Percentiles rank a stretch among this genome's conserved stretches.
These are phyloP conservation scores for Candida krabiensis DNA, from an alignment of 805 yeast species.

Conservation along the genomic window DNA sequence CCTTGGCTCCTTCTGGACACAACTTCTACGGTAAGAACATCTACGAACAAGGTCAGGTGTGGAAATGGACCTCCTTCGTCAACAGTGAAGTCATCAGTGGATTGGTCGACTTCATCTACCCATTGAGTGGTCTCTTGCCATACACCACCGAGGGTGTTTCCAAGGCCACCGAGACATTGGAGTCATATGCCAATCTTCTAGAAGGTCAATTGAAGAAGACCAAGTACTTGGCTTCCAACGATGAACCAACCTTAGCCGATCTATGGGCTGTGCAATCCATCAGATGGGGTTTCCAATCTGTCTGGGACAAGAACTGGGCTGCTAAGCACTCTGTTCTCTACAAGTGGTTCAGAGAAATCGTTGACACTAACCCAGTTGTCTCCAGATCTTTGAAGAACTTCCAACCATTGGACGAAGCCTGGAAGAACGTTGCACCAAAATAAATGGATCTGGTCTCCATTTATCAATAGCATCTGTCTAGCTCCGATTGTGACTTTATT, in stretches of 20 bases:
- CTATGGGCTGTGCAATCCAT: constrained; percentile 35
- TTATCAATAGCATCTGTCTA: too few relatives aligned
- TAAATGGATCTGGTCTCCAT: too few relatives aligned
- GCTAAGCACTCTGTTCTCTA: constrained; percentile 41
- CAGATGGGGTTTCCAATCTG: constrained; percentile 41
- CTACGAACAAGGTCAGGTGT: constrained; percentile 58
- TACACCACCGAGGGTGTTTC: constrained; percentile 58
- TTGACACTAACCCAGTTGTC: constrained; percentile 19
- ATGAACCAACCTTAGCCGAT: constrained; percentile 31
- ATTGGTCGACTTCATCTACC: constrained; percentile 50
- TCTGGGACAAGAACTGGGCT: constrained; percentile 48
- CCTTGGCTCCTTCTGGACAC: constrained; percentile 34
- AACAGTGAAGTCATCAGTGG: constrained; percentile 60
- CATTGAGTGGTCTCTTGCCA: constrained; percentile 59
- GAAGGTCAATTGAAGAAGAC: constrained; percentile 36
- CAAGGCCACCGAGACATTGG: constrained; percentile 10
- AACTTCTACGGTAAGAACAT: constrained; percentile 58
- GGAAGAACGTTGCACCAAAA: constrained; percentile 11
- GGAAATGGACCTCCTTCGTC: constrained; percentile 75
- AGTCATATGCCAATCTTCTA: constrained; percentile 14
- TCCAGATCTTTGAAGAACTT: constrained; percentile 18
- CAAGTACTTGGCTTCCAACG: constrained; percentile 37
- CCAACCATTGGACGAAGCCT: constrained; percentile 13
- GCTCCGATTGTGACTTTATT: too few relatives aligned
- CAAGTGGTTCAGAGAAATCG: constrained; percentile 47